Evolutionary conservation across 768 basidiomycete species (phyloP), one percentile per base, ranked within the genome.

Genomic region (Xerocomellus dryophilus): DNA sequence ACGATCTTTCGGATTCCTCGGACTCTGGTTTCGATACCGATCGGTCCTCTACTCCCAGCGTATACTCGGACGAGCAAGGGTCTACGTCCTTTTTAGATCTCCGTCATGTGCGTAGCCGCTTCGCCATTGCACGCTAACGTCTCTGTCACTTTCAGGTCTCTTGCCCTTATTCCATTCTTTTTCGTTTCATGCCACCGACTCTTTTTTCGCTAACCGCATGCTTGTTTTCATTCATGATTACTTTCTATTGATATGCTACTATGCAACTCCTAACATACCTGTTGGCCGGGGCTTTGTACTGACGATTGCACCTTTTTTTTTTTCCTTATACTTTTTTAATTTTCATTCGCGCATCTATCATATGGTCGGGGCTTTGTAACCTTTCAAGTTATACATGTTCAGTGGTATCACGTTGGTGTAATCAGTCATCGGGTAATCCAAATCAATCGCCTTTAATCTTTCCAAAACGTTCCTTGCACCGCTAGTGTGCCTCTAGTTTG

Each of bases 261-360:
- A 32, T 31, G 42, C 27, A 12, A 20, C 18, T 11, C 2, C n/a
- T 32, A 36, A 47, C 15, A 27, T 18, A 11, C 42, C 32, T 60
- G 53, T 57, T 36, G 58, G 23, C 35, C n/a, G 35, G 48, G 21
- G 42, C 15, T 51, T 54, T 66, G 59, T 64, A 64, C 36, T 39
- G 23, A 51, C 44, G 5, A 52, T 29, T 17, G 23, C 5, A 11
- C 29, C 9, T 32, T 31, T 23, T 18, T 1, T 20, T 2, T 6
- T 25, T 25, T n/a, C 6, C 4, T n/a, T n/a, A n/a, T n/a, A 25
- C 5, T 25, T 25, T 25, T 5, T 25, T 25, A 25, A 5, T 15
- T 29, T 15, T 42, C 10, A 29, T n/a, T 20, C 25, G 6, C 25
- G 38, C 27, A 18, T 38, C 32, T 14, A 18, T 47, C 25, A n/a